These are phyloP conservation scores for Mucor saturninus DNA, from an alignment of 371 early-diverging fungal genomes.

Conservation along the genomic window DNA sequence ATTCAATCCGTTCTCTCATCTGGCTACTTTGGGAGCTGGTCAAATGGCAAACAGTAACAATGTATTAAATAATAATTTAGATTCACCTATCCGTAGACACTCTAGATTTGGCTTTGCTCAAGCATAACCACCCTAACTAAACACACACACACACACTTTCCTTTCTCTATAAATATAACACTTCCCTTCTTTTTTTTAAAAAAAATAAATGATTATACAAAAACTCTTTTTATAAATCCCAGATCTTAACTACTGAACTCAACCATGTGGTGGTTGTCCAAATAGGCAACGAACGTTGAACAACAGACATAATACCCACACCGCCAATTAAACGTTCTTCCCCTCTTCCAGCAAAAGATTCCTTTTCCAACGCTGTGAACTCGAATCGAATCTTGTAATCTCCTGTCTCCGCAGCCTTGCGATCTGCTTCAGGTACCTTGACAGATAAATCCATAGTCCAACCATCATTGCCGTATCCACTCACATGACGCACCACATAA, in stretches of 20 bases:
- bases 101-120: slow-evolving; percentile 59
- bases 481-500: slow-evolving; percentile 70
- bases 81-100: slow-evolving; percentile 46
- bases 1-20: slow-evolving; percentile 51
- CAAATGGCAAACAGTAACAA: slow-evolving; percentile 17
- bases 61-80: slow-evolving; percentile 20
- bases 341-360: slow-evolving; percentile 55
- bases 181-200: too few species aligned
- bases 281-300: slow-evolving; percentile 56
- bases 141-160: neutral
- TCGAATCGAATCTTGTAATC: slow-evolving; percentile 53
- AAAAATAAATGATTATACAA: neutral
- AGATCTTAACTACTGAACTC: slow-evolving; percentile 54
- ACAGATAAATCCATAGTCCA: slow-evolving; percentile 59
- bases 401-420: slow-evolving; percentile 43
- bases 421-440: slow-evolving; percentile 50
- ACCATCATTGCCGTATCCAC: slow-evolving; percentile 62
- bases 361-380: slow-evolving; percentile 61
- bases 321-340: slow-evolving; percentile 60
- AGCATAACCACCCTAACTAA: slow-evolving; percentile 21
- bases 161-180: too few species aligned
- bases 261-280: slow-evolving; percentile 71
- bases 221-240: slow-evolving; percentile 41
- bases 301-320: slow-evolving; percentile 58
- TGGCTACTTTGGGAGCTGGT: slow-evolving; percentile 2